These are phyloP conservation scores for Hammondia hammondi DNA, from an alignment of 169 alveolate genomes.

Conservation along the genomic window DNA sequence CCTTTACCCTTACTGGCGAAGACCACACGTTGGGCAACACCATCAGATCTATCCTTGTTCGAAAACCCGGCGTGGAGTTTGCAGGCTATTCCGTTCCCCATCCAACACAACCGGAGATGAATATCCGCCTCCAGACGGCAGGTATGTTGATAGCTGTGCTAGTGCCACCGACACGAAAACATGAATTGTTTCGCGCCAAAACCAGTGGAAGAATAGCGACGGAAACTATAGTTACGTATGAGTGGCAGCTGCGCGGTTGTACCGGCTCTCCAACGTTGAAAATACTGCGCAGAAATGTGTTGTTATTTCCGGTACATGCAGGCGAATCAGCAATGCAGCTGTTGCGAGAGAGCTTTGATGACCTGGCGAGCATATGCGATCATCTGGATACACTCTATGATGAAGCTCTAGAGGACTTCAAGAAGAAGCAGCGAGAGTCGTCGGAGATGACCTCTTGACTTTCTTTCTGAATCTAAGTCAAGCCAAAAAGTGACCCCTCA, in stretches of 20 bases:
- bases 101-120: conserved; percentile 85
- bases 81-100: conserved; percentile 90
- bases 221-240: too few species aligned
- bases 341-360: conserved; percentile 24
- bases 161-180: not conserved
- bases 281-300: not conserved
- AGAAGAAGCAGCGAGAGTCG: not conserved
- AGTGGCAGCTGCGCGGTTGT: too few species aligned
- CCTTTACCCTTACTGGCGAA: conserved; percentile 85
- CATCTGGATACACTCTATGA: conserved; percentile 28
- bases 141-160: conserved; percentile 70
- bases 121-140: conserved; percentile 85
- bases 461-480: too few species aligned
- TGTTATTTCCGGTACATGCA: not conserved
- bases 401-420: conserved; percentile 9
- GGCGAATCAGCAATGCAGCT: conserved; percentile 37
- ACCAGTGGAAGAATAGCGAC: too few species aligned
- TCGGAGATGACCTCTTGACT: not conserved
- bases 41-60: conserved; percentile 80
- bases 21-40: conserved; percentile 87
- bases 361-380: conserved; percentile 37
- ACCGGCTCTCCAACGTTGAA: not conserved
- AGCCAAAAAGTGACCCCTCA: too few species aligned
- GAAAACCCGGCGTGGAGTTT: conserved; percentile 83
- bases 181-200: too few species aligned